Evolutionary conservation across 1,139 yeast species (phyloP).

Genomic region (Suhomyces chickasaworum): DNA sequence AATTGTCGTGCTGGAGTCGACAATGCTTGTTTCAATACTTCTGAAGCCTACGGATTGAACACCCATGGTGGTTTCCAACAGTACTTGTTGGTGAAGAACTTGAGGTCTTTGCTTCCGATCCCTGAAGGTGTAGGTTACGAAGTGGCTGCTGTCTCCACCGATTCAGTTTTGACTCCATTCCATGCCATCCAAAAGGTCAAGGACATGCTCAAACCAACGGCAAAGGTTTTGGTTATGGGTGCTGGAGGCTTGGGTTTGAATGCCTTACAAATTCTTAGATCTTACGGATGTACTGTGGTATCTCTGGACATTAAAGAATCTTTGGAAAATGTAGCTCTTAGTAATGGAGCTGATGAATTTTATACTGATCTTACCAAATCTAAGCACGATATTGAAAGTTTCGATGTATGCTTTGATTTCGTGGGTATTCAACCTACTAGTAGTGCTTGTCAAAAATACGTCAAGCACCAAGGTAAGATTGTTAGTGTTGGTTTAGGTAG

Average conservation of each 20-base stretch:
- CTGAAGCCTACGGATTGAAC: slow-evolving; percentile 44
- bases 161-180: slow-evolving; percentile 54
- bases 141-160: slow-evolving; percentile 52
- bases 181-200: slow-evolving; percentile 50
- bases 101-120: slow-evolving; percentile 42
- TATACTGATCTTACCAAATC: slow-evolving; percentile 34
- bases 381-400: slow-evolving; percentile 33
- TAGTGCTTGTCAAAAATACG: slow-evolving; percentile 35
- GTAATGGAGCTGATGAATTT: slow-evolving; percentile 48
- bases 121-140: slow-evolving; percentile 50
- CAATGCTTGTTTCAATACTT: slow-evolving; percentile 33
- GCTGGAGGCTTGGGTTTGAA: slow-evolving; percentile 55
- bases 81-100: slow-evolving; percentile 41
- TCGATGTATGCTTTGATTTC: slow-evolving; percentile 48
- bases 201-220: slow-evolving; percentile 33
- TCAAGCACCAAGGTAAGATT: slow-evolving; percentile 41
- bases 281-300: slow-evolving; percentile 44
- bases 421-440: slow-evolving; percentile 46
- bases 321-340: slow-evolving; percentile 30
- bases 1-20: slow-evolving; percentile 48
- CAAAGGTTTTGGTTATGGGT: slow-evolving; percentile 48
- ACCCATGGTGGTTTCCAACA: slow-evolving; percentile 55
- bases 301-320: slow-evolving; percentile 43
- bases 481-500: slow-evolving; percentile 49
- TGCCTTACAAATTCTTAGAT: slow-evolving; percentile 47